phyloP scores from a whole-genome alignment of 1,139 yeast genomes.

The Yamadazyma blattariae region DNA sequence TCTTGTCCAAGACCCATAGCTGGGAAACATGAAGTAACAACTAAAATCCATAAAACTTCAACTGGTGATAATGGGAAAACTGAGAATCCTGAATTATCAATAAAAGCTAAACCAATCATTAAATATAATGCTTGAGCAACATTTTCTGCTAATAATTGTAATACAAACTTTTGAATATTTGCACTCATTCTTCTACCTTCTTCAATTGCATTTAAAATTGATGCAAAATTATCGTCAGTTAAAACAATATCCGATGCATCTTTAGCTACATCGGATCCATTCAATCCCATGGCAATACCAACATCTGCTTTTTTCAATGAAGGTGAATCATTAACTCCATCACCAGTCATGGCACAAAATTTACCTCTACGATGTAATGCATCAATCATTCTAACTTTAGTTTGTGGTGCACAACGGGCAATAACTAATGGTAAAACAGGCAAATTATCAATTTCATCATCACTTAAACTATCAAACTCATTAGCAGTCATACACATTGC shows the following conservation, averaged over 20 bases:
- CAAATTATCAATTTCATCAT: constrained; percentile 60
- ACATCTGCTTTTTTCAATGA: constrained; percentile 78
- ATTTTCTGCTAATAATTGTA: constrained; percentile 74
- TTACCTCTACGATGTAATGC: constrained; percentile 71
- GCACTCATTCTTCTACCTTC: constrained; percentile 83
- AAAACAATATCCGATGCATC: constrained; percentile 77
- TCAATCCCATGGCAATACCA: constrained; percentile 85
- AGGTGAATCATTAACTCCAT: constrained; percentile 85
- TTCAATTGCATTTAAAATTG: constrained; percentile 73
- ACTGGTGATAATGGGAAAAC: constrained; percentile 80
- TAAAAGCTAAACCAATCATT: constrained; percentile 70
- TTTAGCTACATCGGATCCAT: constrained; percentile 81
- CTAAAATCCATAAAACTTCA: constrained; percentile 77
- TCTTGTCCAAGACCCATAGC: constrained; percentile 87
- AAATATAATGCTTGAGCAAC: constrained; percentile 75
- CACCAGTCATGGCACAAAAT: constrained; percentile 85
- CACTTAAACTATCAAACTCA: constrained; percentile 64
- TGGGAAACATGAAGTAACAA: constrained; percentile 77
- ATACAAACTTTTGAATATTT: constrained; percentile 79
- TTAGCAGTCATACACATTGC: constrained; percentile 76
- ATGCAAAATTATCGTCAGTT: constrained; percentile 75
- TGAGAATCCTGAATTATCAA: constrained; percentile 55
- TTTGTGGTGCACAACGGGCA: constrained; percentile 85
- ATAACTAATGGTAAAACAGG: constrained; percentile 77
- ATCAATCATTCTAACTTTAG: constrained; percentile 81